Evolutionary conservation across 139 green algal species (phyloP).

Genomic region (Chlamydomonas schloesseri): DNA sequence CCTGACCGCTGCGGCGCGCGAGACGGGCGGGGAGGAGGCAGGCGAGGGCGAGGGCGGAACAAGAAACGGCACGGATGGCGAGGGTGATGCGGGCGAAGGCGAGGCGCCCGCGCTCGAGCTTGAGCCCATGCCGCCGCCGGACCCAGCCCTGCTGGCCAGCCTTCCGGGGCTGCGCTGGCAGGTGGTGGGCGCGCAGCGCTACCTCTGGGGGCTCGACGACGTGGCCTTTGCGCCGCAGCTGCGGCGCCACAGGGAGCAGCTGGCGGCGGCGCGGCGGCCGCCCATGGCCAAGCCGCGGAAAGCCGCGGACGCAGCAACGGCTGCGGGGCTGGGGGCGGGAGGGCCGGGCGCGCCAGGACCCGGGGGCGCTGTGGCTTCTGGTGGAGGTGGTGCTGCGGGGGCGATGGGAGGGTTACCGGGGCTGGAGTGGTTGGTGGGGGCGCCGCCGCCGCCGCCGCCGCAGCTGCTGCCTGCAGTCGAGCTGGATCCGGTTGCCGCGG

Average conservation of each 20-base stretch:
- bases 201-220: slow-evolving; percentile 27
- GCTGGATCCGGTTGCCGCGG: background rate
- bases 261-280: background rate
- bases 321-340: background rate
- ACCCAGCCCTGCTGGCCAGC: background rate
- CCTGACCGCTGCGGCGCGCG: too few species aligned
- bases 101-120: background rate
- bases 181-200: background rate
- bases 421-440: too few species aligned
- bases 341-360: background rate
- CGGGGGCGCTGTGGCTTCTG: too few species aligned
- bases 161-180: background rate
- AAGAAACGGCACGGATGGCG: too few species aligned
- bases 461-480: background rate
- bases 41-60: too few species aligned
- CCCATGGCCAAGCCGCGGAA: background rate
- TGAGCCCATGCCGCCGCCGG: too few species aligned
- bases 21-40: too few species aligned
- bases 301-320: background rate
- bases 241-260: background rate
- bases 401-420: too few species aligned
- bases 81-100: background rate
- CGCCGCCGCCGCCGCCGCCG: too few species aligned
- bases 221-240: background rate
- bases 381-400: too few species aligned